phyloP scores from a whole-genome alignment of 768 basidiomycete genomes.

The Pleurotus sapidus region DNA sequence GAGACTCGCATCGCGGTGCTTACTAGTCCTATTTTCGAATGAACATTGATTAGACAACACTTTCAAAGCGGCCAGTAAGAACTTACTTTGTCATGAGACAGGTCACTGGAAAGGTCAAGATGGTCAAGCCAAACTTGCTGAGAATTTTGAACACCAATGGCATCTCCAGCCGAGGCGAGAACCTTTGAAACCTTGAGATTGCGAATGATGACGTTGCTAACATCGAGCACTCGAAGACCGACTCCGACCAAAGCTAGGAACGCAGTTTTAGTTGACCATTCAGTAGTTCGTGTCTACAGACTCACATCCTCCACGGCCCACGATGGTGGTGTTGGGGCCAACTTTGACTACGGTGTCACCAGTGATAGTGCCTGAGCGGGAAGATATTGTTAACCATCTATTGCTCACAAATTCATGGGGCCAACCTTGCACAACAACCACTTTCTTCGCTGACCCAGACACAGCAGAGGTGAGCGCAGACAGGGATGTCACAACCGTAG shows the following conservation, averaged over 20 bases:
- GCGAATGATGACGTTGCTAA: conserved; percentile 44
- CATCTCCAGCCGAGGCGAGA: conserved; percentile 40
- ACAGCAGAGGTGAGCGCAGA: conserved; percentile 38
- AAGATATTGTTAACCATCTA: not conserved
- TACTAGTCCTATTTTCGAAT: conserved; percentile 22
- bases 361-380: conserved; percentile 33
- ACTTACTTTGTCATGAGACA: conserved; percentile 35
- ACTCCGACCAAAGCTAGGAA: conserved; percentile 39
- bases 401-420: not conserved
- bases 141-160: conserved; percentile 38
- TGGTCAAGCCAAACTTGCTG: conserved; percentile 44
- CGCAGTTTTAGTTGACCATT: too few species aligned
- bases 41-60: not conserved
- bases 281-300: not conserved
- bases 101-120: conserved; percentile 40
- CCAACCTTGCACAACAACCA: conserved; percentile 41
- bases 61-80: not conserved
- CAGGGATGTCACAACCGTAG: conserved; percentile 40
- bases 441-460: conserved; percentile 33
- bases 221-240: conserved; percentile 41
- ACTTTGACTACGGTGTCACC: conserved; percentile 38
- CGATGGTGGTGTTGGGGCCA: conserved; percentile 41
- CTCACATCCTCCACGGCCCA: conserved; percentile 35
- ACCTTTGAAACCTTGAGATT: conserved; percentile 50
- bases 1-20: conserved; percentile 2